Evolutionary conservation across 345 rosid species (phyloP).

Genomic region (Mallotus nudiflorus): DNA sequence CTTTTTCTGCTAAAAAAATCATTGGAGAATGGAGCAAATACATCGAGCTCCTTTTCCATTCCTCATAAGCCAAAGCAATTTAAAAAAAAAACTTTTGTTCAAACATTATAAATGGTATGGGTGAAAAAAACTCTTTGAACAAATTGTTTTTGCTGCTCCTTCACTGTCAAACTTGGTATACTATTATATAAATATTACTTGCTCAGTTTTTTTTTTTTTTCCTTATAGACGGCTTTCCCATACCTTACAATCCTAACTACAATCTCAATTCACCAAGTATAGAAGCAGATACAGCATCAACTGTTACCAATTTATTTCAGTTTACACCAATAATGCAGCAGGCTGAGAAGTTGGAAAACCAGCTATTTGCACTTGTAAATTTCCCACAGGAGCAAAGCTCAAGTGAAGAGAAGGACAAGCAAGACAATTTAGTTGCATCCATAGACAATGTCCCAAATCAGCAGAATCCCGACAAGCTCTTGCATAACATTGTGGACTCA

Average conservation of each 20-base stretch:
- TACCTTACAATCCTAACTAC: slow-evolving; percentile 35
- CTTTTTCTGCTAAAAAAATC: background rate
- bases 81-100: background rate
- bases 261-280: slow-evolving; percentile 49
- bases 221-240: slow-evolving; percentile 53
- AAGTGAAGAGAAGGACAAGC: slow-evolving; percentile 31
- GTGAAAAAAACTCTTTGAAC: background rate
- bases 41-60: background rate
- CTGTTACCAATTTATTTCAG: slow-evolving; percentile 32
- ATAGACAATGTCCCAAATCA: slow-evolving; percentile 27
- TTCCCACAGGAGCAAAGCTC: slow-evolving; percentile 17
- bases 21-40: background rate
- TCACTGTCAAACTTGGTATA: background rate
- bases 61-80: too few species aligned
- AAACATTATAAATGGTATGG: background rate
- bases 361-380: slow-evolving; percentile 7
- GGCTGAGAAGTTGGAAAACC: slow-evolving; percentile 25
- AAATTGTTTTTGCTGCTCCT: background rate
- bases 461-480: slow-evolving; percentile 30
- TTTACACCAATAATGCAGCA: slow-evolving; percentile 37
- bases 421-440: slow-evolving; percentile 23
- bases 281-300: slow-evolving; percentile 40
- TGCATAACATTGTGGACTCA: slow-evolving; percentile 45
- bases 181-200: background rate
- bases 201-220: background rate